Evolutionary conservation across 139 green algal genomes (phyloP), one percentile per base, ranked within the genome.

Genomic region (Chlamydomonas asymmetrica): DNA sequence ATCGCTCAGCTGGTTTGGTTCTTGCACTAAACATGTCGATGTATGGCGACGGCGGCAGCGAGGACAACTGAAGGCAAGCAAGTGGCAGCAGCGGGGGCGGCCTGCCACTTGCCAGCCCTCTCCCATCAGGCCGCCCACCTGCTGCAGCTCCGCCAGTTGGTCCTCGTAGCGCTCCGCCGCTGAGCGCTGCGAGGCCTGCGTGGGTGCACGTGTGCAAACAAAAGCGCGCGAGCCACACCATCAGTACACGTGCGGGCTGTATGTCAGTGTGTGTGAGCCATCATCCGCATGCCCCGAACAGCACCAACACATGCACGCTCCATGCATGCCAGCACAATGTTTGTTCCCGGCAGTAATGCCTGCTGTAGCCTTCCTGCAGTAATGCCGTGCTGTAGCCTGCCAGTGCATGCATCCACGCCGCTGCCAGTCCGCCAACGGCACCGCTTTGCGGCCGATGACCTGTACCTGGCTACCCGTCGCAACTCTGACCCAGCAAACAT

Each of bases 141-240:
- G 32, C 59, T 70, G 59, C 22, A 77, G 59, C n/a, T 48, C 40
- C 27, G 57, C 10, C 59, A 77, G 41, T 59, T 77, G 71, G 3
- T 22, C 32, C 0, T 23, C 3, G 71, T 70, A 77, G 41, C 61
- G 10, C 59, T 69, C 71, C 0, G 59, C 41, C 0, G 59, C 59
- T 3, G 38, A 16, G 27, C 40, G 59, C 59, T 77, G 71, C 20
- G 27, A n/a, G 20, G 48, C 71, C 71, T 77, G 71, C 8, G 71
- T 9, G 49, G 22, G 20, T n/a, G n/a, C n/a, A n/a, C n/a, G n/a
- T n/a, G n/a, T n/a, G n/a, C n/a, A n/a, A n/a, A 34, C 23, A n/a
- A 9, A 22, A 22, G 10, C 8, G 22, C 13, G 60, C 34, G 60
- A 31, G 34, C 0, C 31, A n/a, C 6, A 66, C 34, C 18, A 1